These are phyloP conservation scores for Boeremia lycopersici DNA, from an alignment of 2,329 filamentous ascomycete genomes.

Conservation along the genomic window DNA sequence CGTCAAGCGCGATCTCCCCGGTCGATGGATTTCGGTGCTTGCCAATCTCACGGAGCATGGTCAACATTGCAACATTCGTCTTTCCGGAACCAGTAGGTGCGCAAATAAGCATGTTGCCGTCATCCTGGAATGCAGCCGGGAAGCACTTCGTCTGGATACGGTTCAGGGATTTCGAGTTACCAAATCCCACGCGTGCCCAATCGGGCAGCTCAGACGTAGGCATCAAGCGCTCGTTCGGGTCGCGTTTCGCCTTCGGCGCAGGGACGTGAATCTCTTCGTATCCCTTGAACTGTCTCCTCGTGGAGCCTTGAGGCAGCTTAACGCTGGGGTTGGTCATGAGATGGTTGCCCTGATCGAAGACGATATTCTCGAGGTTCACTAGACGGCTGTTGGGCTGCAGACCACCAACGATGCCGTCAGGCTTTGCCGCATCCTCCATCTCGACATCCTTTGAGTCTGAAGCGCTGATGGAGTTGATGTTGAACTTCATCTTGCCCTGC, in stretches of 20 bases:
- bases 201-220: constrained; percentile 88
- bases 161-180: constrained; percentile 84
- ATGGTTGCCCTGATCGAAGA: constrained; percentile 98
- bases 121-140: constrained; percentile 86
- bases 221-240: constrained; percentile 75
- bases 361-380: constrained; percentile 92
- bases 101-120: constrained; percentile 97
- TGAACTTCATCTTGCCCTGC: constrained; percentile 78
- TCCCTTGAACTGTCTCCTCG: constrained; percentile 93
- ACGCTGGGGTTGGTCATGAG: constrained; percentile 99
- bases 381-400: constrained; percentile 85
- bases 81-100: constrained; percentile 97
- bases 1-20: constrained; percentile 92
- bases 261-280: constrained; percentile 99
- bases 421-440: constrained; percentile 47
- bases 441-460: constrained; percentile 62
- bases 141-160: constrained; percentile 95
- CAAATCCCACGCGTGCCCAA: constrained; percentile 88
- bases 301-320: constrained; percentile 89
- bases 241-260: constrained; percentile 83
- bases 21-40: constrained; percentile 89
- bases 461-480: constrained; percentile 85
- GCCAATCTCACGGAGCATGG: constrained; percentile 93
- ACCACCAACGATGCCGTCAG: constrained; percentile 71
- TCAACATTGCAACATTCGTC: constrained; percentile 97